These are phyloP conservation scores for Herpotrichia juniperi DNA, from an alignment of 2,329 filamentous ascomycete genomes.

Conservation along the genomic window DNA sequence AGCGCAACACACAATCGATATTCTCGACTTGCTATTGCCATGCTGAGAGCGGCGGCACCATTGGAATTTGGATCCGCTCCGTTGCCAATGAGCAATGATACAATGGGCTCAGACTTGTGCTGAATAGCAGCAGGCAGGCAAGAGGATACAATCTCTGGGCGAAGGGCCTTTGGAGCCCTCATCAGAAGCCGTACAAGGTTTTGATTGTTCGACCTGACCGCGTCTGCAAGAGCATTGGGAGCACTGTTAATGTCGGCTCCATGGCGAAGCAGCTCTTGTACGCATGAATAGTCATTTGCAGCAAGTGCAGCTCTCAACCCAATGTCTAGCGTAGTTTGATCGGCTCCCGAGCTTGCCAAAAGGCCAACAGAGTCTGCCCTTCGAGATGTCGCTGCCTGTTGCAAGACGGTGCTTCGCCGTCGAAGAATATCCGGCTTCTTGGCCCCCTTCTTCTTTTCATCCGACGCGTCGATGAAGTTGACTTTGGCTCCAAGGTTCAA, in stretches of 20 bases:
- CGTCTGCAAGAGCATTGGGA: conserved; percentile 37
- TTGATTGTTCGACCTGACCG: conserved; percentile 37
- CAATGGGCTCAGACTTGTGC: conserved; percentile 32
- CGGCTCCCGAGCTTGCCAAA: conserved; percentile 41
- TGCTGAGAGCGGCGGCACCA: conserved; percentile 36
- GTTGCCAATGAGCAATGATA: conserved; percentile 38
- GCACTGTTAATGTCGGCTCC: conserved; percentile 41
- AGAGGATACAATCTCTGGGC: conserved; percentile 37
- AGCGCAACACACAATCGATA: conserved; percentile 37
- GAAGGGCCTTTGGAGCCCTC: conserved; percentile 39
- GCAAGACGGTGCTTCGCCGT: conserved; percentile 43
- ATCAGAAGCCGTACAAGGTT: conserved; percentile 37
- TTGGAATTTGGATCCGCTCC: conserved; percentile 45
- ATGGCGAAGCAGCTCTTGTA: conserved; percentile 40
- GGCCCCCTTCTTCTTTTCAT: conserved; percentile 28
- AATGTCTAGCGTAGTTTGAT: conserved; percentile 42
- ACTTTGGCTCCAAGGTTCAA: conserved; percentile 42
- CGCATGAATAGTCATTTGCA: conserved; percentile 38
- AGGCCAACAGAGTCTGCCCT: conserved; percentile 37
- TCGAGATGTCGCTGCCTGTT: conserved; percentile 39
- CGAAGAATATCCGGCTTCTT: conserved; percentile 29
- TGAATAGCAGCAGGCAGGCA: conserved; percentile 40
- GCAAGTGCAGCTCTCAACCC: conserved; percentile 39
- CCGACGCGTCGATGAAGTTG: conserved; percentile 30
- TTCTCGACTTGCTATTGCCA: conserved; percentile 36